Base-by-base conservation (phyloP, 2,329 filamentous ascomycete genomes). In the Aspergillus sp. region DNA sequence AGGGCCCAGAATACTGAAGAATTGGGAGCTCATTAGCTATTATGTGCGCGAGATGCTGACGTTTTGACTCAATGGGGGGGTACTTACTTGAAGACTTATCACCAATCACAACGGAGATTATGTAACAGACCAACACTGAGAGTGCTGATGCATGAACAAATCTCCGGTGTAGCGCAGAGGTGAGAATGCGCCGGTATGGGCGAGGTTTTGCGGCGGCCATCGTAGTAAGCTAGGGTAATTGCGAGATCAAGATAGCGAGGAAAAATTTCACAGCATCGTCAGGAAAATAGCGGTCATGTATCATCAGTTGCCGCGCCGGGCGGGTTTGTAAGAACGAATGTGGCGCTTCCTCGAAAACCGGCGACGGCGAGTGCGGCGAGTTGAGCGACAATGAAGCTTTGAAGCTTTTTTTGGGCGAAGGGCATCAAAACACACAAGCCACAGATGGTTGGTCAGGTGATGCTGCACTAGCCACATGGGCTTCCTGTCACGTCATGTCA, bases 101-200 rank as follows among this genome's bases (percentile, higher is more conserved):
- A 17, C 89, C 87, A 63, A 96, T 82, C 56, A 86, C 73, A 53
- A 95, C 76, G 49, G 91, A 84, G 70, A 91, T 85, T 39, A 84
- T 55, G 73, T 95, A 96, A 70, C 90, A 91, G 56, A 91, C 80
- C 48, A 82, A 76, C 9, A 95, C 77, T 14, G 92, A 80, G 62
- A 90, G 79, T 14, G 84, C 82, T 48, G 89, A 89, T 12, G 91
- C 91, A 62, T 87, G 87, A 49, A 89, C 88, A 76, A 97, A 98
- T 68, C 92, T 86, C 68, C 90, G 84, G 75, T 98, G 93, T 63
- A 97, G 80, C 52, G 90, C 88, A 50, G 93, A 93, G 61, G 93
- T 96, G 66, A 97, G 79, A 74, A 96, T 96, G 78, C 96, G 91
- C 80, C 91, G 89, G 77, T 96, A 96, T 41, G 75, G 77, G 64